Conservation (phyloP, 257 asterid genomes). For the Hygrophila difformis region DNA sequence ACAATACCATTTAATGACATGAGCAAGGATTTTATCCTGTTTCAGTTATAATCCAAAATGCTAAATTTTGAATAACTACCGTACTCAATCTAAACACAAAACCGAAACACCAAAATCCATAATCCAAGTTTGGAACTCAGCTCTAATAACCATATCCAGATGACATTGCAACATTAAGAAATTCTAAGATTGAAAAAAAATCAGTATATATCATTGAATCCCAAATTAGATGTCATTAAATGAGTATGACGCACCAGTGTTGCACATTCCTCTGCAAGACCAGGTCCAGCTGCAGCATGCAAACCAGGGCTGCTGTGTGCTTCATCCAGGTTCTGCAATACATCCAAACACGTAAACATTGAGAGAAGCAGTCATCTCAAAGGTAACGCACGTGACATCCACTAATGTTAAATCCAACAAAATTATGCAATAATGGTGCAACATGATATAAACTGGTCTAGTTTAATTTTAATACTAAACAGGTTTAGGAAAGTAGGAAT, state of each 20-base stretch:
- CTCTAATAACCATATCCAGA: too few relatives aligned
- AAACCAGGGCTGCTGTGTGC: constrained; percentile 97
- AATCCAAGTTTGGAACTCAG: too few relatives aligned
- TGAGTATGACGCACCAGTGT: constrained; percentile 28
- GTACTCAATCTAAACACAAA: too few relatives aligned
- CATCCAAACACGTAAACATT: constrained; percentile 13
- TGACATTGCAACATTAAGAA: too few relatives aligned
- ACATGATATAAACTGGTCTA: constrained; percentile 1
- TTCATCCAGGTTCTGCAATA: constrained; percentile 84
- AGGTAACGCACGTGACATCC: background rate
- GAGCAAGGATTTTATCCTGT: background rate
- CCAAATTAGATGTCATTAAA: background rate
- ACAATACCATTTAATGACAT: constrained; percentile 20
- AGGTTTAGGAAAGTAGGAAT: background rate
- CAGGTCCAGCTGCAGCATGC: constrained; percentile 97
- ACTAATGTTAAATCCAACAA: too few relatives aligned
- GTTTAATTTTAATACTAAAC: constrained; percentile 4
- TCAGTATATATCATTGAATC: background rate
- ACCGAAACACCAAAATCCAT: too few relatives aligned
- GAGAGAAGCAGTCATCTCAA: constrained; percentile 7
- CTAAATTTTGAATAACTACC: too few relatives aligned
- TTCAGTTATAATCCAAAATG: too few relatives aligned
- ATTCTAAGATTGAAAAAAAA: too few relatives aligned
- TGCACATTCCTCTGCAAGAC: constrained; percentile 87
- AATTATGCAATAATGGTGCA: too few relatives aligned